phyloP scores from a whole-genome alignment of 2,329 filamentous ascomycete genomes.

The Fusarium xyrophilum region DNA sequence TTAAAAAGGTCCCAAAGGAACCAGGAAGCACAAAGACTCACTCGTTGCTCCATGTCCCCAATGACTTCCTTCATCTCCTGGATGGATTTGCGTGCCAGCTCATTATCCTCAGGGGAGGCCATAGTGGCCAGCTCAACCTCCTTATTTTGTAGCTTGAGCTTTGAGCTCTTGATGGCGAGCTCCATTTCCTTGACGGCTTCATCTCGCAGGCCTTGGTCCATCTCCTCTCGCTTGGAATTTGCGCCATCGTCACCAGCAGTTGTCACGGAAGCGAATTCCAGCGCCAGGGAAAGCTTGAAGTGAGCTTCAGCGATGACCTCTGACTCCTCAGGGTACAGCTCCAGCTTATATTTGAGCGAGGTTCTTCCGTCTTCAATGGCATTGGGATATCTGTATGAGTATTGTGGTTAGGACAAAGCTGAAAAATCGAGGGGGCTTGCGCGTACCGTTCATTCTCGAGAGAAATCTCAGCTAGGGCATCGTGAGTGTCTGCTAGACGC shows the following conservation, averaged over 20 bases:
- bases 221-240: conserved; percentile 54
- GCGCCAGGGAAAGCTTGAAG: conserved; percentile 92
- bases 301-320: conserved; percentile 92
- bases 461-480: conserved; percentile 94
- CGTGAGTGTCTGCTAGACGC: conserved; percentile 89
- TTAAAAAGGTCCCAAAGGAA: background rate
- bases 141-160: conserved; percentile 73
- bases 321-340: conserved; percentile 80
- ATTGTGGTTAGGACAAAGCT: background rate
- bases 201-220: conserved; percentile 74
- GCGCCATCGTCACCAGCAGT: conserved; percentile 59
- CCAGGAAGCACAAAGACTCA: conserved; percentile 50
- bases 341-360: conserved; percentile 78
- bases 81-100: conserved; percentile 67
- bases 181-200: conserved; percentile 76
- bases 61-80: conserved; percentile 79
- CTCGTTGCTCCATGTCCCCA: conserved; percentile 77
- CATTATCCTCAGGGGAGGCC: conserved; percentile 71
- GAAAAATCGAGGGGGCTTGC: background rate
- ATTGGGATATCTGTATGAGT: conserved; percentile 69
- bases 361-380: conserved; percentile 85
- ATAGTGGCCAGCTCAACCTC: conserved; percentile 69
- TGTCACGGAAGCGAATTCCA: conserved; percentile 89
- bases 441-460: conserved; percentile 85
- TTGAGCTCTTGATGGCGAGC: conserved; percentile 75